Evolutionary conservation across 805 yeast genomes (phyloP).

Genomic region (Isabelozyma rhagii): DNA sequence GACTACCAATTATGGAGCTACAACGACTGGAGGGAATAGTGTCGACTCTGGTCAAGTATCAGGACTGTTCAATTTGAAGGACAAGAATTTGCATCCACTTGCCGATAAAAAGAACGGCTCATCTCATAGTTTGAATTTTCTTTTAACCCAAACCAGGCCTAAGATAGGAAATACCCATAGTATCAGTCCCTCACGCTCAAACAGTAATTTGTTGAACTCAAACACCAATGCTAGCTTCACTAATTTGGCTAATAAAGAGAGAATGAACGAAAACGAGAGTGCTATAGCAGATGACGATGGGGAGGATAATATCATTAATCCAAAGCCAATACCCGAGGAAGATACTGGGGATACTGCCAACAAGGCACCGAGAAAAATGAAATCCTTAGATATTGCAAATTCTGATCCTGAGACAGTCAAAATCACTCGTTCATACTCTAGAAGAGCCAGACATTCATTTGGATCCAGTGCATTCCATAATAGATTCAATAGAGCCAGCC

Average conservation of each 20-base stretch:
- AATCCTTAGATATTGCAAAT: not conserved
- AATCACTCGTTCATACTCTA: not conserved
- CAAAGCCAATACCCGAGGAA: not conserved
- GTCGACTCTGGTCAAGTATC: conserved; percentile 5
- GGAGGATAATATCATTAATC: not conserved
- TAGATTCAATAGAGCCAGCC: not conserved
- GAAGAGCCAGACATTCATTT: not conserved
- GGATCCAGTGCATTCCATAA: not conserved
- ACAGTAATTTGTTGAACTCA: conserved; percentile 1
- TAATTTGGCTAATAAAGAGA: not conserved
- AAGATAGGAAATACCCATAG: conserved; percentile 9
- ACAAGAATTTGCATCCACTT: conserved; percentile 3
- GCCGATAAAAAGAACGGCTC: conserved; percentile 13
- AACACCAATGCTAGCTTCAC: not conserved
- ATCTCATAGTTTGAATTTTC: conserved; percentile 16
- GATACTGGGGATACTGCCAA: not conserved
- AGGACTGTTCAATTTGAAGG: not conserved
- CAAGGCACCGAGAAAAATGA: not conserved
- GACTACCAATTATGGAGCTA: conserved; percentile 34
- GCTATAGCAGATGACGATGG: conserved; percentile 17
- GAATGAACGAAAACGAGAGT: conserved; percentile 14
- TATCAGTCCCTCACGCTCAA: conserved; percentile 11
- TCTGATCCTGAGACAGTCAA: not conserved
- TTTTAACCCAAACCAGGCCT: conserved; percentile 17
- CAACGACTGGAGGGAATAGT: conserved; percentile 6